Evolutionary conservation across 805 yeast genomes (phyloP).

Genomic region (Saccharomycopsis vini): DNA sequence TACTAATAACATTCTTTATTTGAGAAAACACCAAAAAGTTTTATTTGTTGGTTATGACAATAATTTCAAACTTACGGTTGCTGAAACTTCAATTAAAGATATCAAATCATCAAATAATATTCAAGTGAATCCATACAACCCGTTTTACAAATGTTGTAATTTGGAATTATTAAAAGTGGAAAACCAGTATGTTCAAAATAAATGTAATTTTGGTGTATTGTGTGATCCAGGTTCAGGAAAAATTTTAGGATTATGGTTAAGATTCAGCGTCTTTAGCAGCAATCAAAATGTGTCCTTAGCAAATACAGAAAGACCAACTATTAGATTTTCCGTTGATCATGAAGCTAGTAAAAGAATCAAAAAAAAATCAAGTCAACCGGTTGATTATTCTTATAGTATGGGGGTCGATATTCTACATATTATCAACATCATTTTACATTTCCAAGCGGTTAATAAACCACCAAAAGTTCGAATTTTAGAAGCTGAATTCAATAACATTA

Average conservation of each 20-base stretch:
- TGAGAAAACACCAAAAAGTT: constrained; percentile 19
- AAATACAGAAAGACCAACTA: constrained; percentile 16
- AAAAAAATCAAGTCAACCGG: constrained; percentile 16
- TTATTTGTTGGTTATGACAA: constrained; percentile 19
- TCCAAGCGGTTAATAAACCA: constrained; percentile 19
- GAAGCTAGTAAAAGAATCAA: constrained; percentile 14
- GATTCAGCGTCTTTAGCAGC: constrained; percentile 20
- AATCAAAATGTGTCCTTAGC: constrained; percentile 18
- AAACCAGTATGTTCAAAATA: constrained; percentile 18
- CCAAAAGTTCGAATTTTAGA: constrained; percentile 20
- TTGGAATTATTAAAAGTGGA: constrained; percentile 19
- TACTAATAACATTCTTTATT: constrained; percentile 16
- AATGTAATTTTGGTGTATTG: constrained; percentile 19
- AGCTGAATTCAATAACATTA: constrained; percentile 18
- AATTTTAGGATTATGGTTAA: constrained; percentile 18
- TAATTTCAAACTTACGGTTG: constrained; percentile 19
- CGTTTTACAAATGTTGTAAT: constrained; percentile 20
- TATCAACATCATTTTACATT: constrained; percentile 19
- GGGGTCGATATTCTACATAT: constrained; percentile 20
- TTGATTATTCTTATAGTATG: constrained; percentile 19
- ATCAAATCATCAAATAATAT: constrained; percentile 18
- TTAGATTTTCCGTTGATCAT: constrained; percentile 16
- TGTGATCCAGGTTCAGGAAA: constrained; percentile 18
- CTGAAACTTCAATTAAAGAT: constrained; percentile 19
- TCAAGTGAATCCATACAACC: constrained; percentile 18